Evolutionary conservation across 2,329 filamentous ascomycete genomes (phyloP).

Genomic region (Paracoccidioides brasiliensis): DNA sequence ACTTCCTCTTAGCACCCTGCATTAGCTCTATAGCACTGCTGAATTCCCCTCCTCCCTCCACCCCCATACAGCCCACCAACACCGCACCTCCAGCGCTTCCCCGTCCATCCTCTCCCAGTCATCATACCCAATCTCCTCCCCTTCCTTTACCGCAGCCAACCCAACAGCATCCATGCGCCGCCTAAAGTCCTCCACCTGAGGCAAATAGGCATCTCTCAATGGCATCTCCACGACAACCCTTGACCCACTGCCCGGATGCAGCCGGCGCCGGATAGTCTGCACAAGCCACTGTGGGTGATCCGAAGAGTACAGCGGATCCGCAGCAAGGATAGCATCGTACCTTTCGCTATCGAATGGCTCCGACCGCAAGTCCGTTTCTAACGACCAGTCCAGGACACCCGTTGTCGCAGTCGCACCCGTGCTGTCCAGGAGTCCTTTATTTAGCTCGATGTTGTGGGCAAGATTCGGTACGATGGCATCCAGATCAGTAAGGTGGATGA

Average conservation of each 20-base stretch:
- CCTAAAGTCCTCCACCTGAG: slow-evolving; percentile 51
- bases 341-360: slow-evolving; percentile 18
- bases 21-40: background rate
- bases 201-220: slow-evolving; percentile 53
- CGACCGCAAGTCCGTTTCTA: slow-evolving; percentile 18
- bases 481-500: slow-evolving; percentile 68
- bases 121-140: slow-evolving; percentile 34
- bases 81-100: slow-evolving; percentile 29
- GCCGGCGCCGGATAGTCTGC: slow-evolving; percentile 54
- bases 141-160: slow-evolving; percentile 40
- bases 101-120: slow-evolving; percentile 35
- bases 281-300: slow-evolving; percentile 66
- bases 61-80: slow-evolving; percentile 38
- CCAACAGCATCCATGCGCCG: slow-evolving; percentile 45
- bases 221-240: slow-evolving; percentile 71
- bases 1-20: background rate
- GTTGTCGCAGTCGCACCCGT: slow-evolving; percentile 47
- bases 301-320: slow-evolving; percentile 78
- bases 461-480: slow-evolving; percentile 75
- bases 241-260: slow-evolving; percentile 44
- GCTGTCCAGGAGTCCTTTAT: slow-evolving; percentile 42
- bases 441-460: slow-evolving; percentile 55
- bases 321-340: slow-evolving; percentile 60
- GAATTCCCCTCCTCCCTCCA: slow-evolving; percentile 16
- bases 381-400: slow-evolving; percentile 60